phyloP scores from a whole-genome alignment of 2,329 filamentous ascomycete genomes.

The Calonectria honghensis region DNA sequence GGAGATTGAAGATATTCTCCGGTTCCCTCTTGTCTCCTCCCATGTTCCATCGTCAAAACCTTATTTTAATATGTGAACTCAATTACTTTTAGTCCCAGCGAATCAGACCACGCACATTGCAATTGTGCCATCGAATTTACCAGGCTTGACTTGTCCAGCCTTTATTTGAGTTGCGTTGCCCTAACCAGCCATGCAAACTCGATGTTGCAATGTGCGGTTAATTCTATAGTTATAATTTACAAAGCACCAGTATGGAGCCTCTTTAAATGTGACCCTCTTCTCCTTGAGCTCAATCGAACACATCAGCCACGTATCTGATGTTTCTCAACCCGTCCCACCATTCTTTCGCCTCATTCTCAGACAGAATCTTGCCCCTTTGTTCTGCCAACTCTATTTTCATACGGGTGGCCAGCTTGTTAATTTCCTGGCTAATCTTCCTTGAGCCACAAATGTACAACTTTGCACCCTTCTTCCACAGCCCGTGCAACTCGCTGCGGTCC shows the following conservation, averaged over 20 bases:
- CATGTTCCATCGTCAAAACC: background rate
- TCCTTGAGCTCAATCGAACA: background rate
- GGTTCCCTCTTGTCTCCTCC: background rate
- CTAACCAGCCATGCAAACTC: background rate
- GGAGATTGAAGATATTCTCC: conserved; percentile 4
- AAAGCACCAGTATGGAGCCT: background rate
- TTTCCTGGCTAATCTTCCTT: background rate
- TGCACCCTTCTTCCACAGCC: conserved; percentile 3
- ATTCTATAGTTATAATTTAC: background rate
- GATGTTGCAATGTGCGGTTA: background rate
- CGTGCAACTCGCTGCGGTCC: background rate
- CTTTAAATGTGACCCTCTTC: background rate
- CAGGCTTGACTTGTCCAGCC: background rate
- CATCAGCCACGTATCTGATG: conserved; percentile 6
- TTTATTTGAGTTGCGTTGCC: background rate
- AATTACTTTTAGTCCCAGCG: background rate
- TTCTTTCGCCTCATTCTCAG: background rate
- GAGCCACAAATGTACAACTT: conserved; percentile 13
- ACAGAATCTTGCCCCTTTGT: background rate
- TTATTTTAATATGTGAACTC: background rate
- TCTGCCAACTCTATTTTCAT: background rate
- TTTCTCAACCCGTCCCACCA: conserved; percentile 6
- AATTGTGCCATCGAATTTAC: background rate
- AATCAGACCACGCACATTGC: background rate
- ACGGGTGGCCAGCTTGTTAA: background rate